Evolutionary conservation across 2,329 filamentous ascomycete genomes (phyloP).

Genomic region (Tolypocladium amazonense): DNA sequence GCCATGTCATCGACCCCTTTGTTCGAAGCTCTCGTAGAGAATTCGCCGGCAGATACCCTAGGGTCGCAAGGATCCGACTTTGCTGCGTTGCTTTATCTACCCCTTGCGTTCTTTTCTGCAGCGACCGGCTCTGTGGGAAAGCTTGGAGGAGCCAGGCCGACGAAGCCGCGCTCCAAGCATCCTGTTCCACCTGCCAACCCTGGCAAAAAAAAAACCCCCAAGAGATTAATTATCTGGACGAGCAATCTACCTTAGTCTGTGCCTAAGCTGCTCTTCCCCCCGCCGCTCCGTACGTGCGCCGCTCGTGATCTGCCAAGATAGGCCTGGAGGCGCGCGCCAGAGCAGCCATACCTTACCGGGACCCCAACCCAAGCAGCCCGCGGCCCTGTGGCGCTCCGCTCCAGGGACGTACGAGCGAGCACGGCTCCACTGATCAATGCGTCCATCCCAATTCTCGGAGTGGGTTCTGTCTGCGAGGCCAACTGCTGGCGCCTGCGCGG

Average conservation of each 20-base stretch:
- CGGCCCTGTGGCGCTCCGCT: background rate
- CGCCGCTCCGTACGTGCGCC: no score
- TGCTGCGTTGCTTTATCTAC: background rate
- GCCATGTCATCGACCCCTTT: background rate
- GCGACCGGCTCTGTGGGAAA: background rate
- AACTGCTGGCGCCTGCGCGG: background rate
- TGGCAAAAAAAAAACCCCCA: background rate
- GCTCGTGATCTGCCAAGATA: no score
- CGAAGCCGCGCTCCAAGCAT: no score
- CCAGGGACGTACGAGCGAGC: background rate
- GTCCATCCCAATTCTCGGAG: background rate
- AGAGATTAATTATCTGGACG: background rate
- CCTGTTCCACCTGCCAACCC: no score
- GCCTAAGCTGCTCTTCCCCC: no score
- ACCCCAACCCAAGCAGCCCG: background rate
- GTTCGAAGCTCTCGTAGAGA: background rate
- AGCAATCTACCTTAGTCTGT: no score
- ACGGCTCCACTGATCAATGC: background rate
- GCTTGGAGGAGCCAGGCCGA: background rate
- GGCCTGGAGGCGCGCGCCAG: background rate
- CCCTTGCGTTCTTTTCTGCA: background rate
- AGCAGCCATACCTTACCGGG: background rate
- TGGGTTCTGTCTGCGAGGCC: background rate
- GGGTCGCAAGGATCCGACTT: background rate
- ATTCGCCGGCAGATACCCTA: background rate